Evolutionary conservation across 495 filamentous ascomycete species (phyloP).

Genomic region (Pyrenopolyporus hunteri): DNA sequence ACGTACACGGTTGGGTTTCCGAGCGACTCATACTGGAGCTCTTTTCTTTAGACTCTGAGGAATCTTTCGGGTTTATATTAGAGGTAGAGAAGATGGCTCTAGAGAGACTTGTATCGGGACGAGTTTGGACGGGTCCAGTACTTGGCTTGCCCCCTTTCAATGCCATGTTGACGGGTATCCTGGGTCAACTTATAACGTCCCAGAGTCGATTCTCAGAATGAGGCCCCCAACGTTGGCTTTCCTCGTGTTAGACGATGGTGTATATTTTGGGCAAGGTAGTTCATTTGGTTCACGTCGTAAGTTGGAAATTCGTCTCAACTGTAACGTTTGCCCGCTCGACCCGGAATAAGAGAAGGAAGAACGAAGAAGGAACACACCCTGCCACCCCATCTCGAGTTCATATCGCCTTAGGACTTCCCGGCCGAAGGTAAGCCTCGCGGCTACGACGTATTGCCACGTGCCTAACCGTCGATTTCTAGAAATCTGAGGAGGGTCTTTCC

Average conservation of each 20-base stretch:
- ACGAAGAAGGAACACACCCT: constrained; percentile 13
- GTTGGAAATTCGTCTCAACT: background rate
- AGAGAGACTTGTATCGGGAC: constrained; percentile 5
- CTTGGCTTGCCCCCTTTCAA: constrained; percentile 4
- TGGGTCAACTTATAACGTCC: constrained; percentile 24
- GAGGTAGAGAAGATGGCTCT: constrained; percentile 2
- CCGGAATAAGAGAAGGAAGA: constrained; percentile 18
- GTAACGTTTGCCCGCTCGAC: constrained; percentile 11
- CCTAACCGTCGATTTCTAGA: constrained; percentile 4
- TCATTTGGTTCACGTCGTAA: constrained; percentile 4
- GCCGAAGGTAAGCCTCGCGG: constrained; percentile 18
- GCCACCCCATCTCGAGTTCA: constrained; percentile 25
- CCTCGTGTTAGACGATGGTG: constrained; percentile 10
- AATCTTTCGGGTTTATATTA: background rate
- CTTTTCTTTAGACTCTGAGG: background rate
- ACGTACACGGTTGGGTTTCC: constrained; percentile 22
- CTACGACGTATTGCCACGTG: constrained; percentile 21
- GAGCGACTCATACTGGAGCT: constrained; percentile 24
- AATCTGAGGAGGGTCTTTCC: background rate
- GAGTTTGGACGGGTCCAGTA: background rate
- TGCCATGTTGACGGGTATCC: constrained; percentile 21
- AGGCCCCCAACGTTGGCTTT: constrained; percentile 17
- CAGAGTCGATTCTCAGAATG: background rate
- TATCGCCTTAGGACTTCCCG: constrained; percentile 17
- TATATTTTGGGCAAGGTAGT: background rate